Percentiles rank a stretch among this genome's conserved stretches.
These are phyloP conservation scores for Aspergillus pseudoviridinutans DNA, from an alignment of 2,329 filamentous ascomycete species.

Conservation along the genomic window DNA sequence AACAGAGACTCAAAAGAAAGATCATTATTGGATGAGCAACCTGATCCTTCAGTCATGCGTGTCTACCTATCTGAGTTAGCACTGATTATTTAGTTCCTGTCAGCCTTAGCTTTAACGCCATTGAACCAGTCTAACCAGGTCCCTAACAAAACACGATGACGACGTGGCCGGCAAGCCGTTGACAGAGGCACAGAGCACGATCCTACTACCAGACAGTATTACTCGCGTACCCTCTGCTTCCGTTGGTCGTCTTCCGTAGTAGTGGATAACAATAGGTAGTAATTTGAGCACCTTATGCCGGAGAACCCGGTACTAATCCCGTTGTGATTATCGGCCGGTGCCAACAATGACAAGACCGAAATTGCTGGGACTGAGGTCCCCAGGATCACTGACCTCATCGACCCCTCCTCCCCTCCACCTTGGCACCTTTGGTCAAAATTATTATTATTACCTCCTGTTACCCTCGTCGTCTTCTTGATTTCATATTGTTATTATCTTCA, in stretches of 20 bases:
- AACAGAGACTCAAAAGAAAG: background rate
- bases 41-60: background rate
- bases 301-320: constrained; percentile 18
- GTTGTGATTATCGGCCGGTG: constrained; percentile 10
- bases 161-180: background rate
- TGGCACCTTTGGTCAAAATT: background rate
- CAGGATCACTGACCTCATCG: constrained; percentile 30
- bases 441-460: background rate
- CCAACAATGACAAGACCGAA: background rate
- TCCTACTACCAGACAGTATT: background rate
- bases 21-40: background rate
- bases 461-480: background rate
- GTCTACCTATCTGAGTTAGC: constrained; percentile 7
- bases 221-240: background rate
- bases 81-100: background rate
- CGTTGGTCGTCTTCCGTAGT: background rate
- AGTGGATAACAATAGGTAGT: background rate
- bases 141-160: background rate
- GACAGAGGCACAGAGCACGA: background rate
- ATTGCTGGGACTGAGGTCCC: background rate
- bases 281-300: background rate
- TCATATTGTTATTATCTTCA: background rate
- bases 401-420: constrained; percentile 14
- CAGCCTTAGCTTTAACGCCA: background rate
- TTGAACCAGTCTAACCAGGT: background rate